Percentiles rank a stretch among this genome's conserved stretches.
phyloP scores from a whole-genome alignment of 1,139 yeast species.

The Kodamaea fungicola region DNA sequence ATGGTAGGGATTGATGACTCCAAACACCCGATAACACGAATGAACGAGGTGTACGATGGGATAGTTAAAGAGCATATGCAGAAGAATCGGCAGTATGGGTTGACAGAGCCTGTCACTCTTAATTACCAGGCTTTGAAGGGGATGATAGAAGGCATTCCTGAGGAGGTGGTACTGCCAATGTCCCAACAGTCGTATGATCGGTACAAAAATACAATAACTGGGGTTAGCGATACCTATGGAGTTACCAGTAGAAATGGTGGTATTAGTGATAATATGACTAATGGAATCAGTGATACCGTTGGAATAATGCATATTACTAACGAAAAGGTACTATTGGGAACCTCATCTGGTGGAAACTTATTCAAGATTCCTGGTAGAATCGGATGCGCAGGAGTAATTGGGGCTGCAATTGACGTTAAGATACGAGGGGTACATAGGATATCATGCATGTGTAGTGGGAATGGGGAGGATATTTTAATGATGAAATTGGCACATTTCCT shows the following conservation, averaged over 20 bases:
- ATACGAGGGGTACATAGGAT: constrained; percentile 16
- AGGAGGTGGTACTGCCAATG: constrained; percentile 14
- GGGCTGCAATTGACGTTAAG: constrained; percentile 38
- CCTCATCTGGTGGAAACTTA: constrained; percentile 54
- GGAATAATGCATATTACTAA: constrained; percentile 21
- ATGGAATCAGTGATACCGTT: constrained; percentile 30
- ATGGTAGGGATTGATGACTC: constrained; percentile 21
- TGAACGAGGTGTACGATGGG: constrained; percentile 17
- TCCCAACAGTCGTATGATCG: constrained; percentile 14
- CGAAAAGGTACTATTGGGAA: constrained; percentile 23
- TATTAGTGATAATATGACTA: constrained; percentile 6
- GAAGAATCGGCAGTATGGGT: constrained; percentile 14
- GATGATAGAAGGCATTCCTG: not conserved
- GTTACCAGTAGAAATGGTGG: not conserved
- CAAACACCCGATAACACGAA: constrained; percentile 21
- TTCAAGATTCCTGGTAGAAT: constrained; percentile 48
- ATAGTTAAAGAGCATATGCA: constrained; percentile 12
- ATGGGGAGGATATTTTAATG: constrained; percentile 51
- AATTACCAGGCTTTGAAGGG: constrained; percentile 11
- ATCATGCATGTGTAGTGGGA: constrained; percentile 50
- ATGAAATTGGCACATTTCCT: constrained; percentile 36
- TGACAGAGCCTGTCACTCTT: constrained; percentile 26
- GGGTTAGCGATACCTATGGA: not conserved
- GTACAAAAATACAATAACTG: constrained; percentile 9
- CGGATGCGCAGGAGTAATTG: constrained; percentile 52